phyloP scores from a whole-genome alignment of 164 flowering plant genomes.

The Stephania japonica region DNA sequence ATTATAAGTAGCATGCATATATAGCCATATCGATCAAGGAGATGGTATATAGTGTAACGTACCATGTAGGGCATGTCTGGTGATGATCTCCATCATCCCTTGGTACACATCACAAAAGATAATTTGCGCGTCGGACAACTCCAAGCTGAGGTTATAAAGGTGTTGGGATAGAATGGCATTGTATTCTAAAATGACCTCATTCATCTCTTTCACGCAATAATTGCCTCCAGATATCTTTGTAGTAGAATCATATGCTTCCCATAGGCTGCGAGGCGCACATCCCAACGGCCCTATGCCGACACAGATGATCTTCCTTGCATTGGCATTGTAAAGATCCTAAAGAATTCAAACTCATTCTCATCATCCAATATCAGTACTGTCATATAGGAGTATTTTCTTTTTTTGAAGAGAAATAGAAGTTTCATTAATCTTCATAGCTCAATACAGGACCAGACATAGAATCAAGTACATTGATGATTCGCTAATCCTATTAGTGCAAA shows the following conservation, averaged over 20 bases:
- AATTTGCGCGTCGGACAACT: conserved; percentile 36
- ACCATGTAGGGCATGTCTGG: conserved; percentile 40
- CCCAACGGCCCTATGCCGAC: conserved; percentile 63
- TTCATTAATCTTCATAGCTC: too few species aligned
- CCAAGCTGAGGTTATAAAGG: conserved; percentile 29
- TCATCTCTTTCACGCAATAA: conserved; percentile 39
- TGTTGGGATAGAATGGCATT: conserved; percentile 37
- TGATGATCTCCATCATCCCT: conserved; percentile 50
- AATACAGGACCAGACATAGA: too few species aligned
- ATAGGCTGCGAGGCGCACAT: conserved; percentile 45
- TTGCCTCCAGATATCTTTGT: neutral
- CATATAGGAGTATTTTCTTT: too few species aligned
- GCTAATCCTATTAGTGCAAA: too few species aligned
- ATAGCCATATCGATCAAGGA: too few species aligned
- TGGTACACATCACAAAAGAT: conserved; percentile 60
- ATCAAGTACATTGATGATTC: too few species aligned
- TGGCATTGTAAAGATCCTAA: conserved; percentile 38
- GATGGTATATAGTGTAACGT: neutral
- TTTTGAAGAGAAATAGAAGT: too few species aligned
- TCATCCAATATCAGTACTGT: too few species aligned
- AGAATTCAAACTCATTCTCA: neutral
- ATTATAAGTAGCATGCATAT: too few species aligned
- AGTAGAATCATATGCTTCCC: conserved; percentile 18
- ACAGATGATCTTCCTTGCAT: conserved; percentile 45
- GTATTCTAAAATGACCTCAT: conserved; percentile 36